phyloP scores from a whole-genome alignment of 495 filamentous ascomycete species.

The Achaetomiella virescens region DNA sequence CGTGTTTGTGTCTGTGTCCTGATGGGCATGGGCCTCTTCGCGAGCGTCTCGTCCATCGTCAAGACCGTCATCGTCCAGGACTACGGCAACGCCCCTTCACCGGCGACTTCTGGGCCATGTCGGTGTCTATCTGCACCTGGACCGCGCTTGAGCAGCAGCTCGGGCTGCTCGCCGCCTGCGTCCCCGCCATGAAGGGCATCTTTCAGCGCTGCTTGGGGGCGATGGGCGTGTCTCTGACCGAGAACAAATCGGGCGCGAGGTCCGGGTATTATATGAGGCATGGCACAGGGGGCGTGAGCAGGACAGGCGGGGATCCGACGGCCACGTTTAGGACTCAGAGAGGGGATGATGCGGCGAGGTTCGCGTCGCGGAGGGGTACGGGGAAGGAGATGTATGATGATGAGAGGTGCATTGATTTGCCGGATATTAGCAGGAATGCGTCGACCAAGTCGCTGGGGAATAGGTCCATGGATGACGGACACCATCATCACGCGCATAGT shows the following conservation, averaged over 20 bases:
- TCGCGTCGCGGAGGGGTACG: background rate
- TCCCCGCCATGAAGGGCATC: conserved; percentile 23
- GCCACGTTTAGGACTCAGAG: conserved; percentile 5
- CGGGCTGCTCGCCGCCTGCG: conserved; percentile 24
- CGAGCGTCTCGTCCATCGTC: conserved; percentile 16
- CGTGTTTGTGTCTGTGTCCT: conserved; percentile 24
- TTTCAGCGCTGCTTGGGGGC: conserved; percentile 13
- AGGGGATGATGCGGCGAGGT: background rate
- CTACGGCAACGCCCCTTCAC: conserved; percentile 10
- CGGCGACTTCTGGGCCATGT: conserved; percentile 16
- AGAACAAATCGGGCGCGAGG: conserved; percentile 1
- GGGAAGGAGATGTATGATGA: conserved; percentile 15
- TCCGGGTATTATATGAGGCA: conserved; percentile 1
- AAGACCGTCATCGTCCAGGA: conserved; percentile 23
- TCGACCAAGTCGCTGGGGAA: conserved; percentile 15
- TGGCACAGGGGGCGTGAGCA: background rate
- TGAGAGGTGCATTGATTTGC: conserved; percentile 21
- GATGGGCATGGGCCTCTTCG: conserved; percentile 27
- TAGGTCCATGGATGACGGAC: background rate
- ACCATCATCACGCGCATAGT: background rate
- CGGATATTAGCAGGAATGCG: conserved; percentile 10
- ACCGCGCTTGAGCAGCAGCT: conserved; percentile 22
- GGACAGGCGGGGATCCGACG: background rate
- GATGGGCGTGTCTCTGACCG: conserved; percentile 18
- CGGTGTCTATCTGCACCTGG: conserved; percentile 23